Evolutionary conservation across 1,284 basidiomycete species (phyloP).

Genomic region (Calocybe gambosa): DNA sequence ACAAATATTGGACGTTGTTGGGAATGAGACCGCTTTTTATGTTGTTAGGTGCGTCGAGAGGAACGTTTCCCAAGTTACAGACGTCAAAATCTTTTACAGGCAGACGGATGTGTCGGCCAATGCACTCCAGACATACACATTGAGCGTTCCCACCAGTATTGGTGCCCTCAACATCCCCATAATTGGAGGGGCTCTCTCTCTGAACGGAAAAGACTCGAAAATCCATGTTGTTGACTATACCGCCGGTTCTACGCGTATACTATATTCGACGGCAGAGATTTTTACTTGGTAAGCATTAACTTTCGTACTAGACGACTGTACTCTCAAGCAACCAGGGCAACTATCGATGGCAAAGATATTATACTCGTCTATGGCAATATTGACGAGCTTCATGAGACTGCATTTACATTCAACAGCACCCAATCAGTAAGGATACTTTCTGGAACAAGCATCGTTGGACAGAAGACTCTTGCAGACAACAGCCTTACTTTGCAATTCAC

Average conservation of each 20-base stretch:
- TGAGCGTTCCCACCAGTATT: slow-evolving; percentile 37
- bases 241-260: slow-evolving; percentile 36
- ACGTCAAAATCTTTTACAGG: slow-evolving; percentile 15
- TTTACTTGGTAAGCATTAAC: slow-evolving; percentile 34
- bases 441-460: slow-evolving; percentile 32
- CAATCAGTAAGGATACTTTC: slow-evolving; percentile 30
- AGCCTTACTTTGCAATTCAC: slow-evolving; percentile 37
- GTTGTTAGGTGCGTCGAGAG: slow-evolving; percentile 30
- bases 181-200: slow-evolving; percentile 33
- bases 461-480: slow-evolving; percentile 25
- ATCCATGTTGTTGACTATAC: slow-evolving; percentile 43
- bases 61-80: background rate
- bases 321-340: slow-evolving; percentile 28
- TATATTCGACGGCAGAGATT: slow-evolving; percentile 47
- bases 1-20: slow-evolving; percentile 38
- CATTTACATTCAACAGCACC: slow-evolving; percentile 30
- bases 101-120: slow-evolving; percentile 34
- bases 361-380: slow-evolving; percentile 43
- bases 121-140: slow-evolving; percentile 29
- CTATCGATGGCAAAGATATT: slow-evolving; percentile 40
- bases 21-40: slow-evolving; percentile 42
- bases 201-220: slow-evolving; percentile 45
- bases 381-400: slow-evolving; percentile 44
- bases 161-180: slow-evolving; percentile 37
- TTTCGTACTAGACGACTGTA: background rate